A percentile compares a stretch with the other conserved stretches of the same genome.
Evolutionary conservation across 2,329 filamentous ascomycete species (phyloP).

Genomic region (Hymenoscyphus albidus): DNA sequence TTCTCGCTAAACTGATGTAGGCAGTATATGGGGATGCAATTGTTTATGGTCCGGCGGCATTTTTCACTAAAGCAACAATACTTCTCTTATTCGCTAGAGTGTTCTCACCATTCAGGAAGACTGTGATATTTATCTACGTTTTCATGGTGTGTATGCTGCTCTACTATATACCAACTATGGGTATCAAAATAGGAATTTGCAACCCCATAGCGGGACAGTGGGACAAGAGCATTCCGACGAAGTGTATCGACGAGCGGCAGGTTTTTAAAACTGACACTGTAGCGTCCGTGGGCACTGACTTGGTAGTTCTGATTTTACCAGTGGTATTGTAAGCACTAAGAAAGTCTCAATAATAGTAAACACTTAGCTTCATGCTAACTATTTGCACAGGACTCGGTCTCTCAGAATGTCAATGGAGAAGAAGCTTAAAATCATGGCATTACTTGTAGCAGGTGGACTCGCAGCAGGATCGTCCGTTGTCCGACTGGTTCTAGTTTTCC

Average conservation of each 20-base stretch:
- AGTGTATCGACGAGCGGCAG: constrained; percentile 34
- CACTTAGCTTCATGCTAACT: neutral
- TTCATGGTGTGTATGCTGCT: constrained; percentile 31
- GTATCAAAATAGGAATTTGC: constrained; percentile 25
- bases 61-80: constrained; percentile 35
- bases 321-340: constrained; percentile 27
- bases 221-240: neutral
- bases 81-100: constrained; percentile 35
- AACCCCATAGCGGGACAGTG: neutral
- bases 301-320: constrained; percentile 36
- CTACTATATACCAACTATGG: constrained; percentile 32
- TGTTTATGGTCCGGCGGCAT: constrained; percentile 33
- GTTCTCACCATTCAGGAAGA: constrained; percentile 28
- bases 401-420: constrained; percentile 32
- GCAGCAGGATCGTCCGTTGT: constrained; percentile 7
- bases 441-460: constrained; percentile 15
- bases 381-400: constrained; percentile 24
- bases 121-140: constrained; percentile 30
- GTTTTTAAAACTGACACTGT: constrained; percentile 36
- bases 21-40: constrained; percentile 29
- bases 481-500: constrained; percentile 15
- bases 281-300: constrained; percentile 35
- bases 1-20: neutral
- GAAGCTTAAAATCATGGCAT: constrained; percentile 24
- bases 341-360: neutral